Evolutionary conservation across 495 filamentous ascomycete species (phyloP).

Genomic region (Daldinia caldariorum): DNA sequence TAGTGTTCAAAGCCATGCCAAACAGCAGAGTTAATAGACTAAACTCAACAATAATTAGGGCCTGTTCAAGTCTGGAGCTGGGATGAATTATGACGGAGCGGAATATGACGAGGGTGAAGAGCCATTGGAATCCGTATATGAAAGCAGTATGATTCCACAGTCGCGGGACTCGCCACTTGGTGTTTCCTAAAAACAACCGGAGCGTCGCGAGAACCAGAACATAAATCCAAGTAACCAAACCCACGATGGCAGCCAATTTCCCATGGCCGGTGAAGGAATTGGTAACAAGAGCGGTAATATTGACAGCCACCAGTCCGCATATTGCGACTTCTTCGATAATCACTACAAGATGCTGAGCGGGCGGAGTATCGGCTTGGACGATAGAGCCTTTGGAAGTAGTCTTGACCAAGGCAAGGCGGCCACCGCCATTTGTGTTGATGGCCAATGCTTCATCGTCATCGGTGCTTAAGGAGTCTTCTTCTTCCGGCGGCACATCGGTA

Average conservation of each 20-base stretch:
- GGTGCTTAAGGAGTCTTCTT: constrained; percentile 59
- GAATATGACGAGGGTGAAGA: constrained; percentile 78
- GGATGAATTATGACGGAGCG: constrained; percentile 88
- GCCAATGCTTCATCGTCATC: constrained; percentile 72
- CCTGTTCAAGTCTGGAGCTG: constrained; percentile 65
- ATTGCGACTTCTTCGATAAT: constrained; percentile 79
- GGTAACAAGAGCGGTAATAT: constrained; percentile 65
- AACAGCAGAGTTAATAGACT: constrained; percentile 76
- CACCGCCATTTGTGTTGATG: constrained; percentile 52
- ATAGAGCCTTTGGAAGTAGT: constrained; percentile 71
- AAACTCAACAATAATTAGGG: constrained; percentile 75
- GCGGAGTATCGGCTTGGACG: constrained; percentile 79
- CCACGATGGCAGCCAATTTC: constrained; percentile 68
- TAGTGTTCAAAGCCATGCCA: constrained; percentile 77
- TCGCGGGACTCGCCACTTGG: constrained; percentile 71
- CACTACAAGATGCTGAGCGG: constrained; percentile 74
- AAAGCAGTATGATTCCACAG: constrained; percentile 93
- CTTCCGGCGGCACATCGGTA: constrained; percentile 57
- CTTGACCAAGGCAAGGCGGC: constrained; percentile 67
- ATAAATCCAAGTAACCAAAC: constrained; percentile 80
- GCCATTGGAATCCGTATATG: constrained; percentile 87
- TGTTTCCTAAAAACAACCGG: constrained; percentile 76
- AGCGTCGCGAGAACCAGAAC: constrained; percentile 77
- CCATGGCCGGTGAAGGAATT: constrained; percentile 47
- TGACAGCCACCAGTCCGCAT: constrained; percentile 73